Conservation (phyloP, 305 asterid genomes). For the Coffea humblotiana region DNA sequence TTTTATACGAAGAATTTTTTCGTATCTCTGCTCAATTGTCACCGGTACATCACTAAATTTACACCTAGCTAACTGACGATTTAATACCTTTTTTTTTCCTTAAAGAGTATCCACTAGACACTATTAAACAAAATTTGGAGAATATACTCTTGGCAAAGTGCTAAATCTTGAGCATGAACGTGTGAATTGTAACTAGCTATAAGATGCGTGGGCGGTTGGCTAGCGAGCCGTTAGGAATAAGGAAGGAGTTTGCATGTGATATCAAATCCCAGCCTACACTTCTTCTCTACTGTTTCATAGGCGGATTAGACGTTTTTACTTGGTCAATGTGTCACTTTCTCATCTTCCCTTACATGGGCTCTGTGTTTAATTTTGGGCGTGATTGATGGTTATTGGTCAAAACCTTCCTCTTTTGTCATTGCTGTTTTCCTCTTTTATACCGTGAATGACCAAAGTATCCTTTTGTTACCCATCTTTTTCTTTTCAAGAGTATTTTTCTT, state of each 20-base stretch:
- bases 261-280: conserved; percentile 13
- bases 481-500: too few species aligned
- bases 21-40: too few species aligned
- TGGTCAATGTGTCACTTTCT: conserved; percentile 41
- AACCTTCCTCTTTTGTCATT: conserved; percentile 24
- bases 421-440: conserved; percentile 15
- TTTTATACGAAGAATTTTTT: too few species aligned
- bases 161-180: neutral
- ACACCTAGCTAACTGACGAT: too few species aligned
- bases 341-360: conserved; percentile 22
- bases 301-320: conserved; percentile 35
- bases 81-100: too few species aligned
- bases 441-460: neutral
- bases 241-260: conserved; percentile 61
- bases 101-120: too few species aligned
- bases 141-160: too few species aligned
- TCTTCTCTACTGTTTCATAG: conserved; percentile 25
- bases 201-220: conserved; percentile 57
- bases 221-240: conserved; percentile 68
- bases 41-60: too few species aligned
- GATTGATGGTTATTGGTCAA: conserved; percentile 43
- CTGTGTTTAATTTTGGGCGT: conserved; percentile 17
- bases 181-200: neutral
- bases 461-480: neutral
- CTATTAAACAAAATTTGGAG: too few species aligned